Evolutionary conservation across 345 rosid species (phyloP).

Genomic region (Eucalyptus albens): DNA sequence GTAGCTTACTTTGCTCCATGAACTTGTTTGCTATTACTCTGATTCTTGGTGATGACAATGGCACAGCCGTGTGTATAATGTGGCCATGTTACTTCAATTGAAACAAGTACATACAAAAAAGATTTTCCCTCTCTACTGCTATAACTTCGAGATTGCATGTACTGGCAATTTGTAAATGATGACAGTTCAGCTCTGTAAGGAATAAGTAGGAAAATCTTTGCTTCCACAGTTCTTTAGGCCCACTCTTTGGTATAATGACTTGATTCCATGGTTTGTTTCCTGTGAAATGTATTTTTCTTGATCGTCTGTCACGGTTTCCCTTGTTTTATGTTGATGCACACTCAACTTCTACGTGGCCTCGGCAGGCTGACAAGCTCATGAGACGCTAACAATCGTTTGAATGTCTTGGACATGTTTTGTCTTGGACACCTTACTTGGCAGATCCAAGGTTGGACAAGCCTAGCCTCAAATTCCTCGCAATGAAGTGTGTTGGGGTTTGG

Average conservation of each 20-base stretch:
- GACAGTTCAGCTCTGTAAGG: not conserved
- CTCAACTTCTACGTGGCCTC: not conserved
- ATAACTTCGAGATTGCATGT: not conserved
- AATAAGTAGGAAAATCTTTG: not conserved
- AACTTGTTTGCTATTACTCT: not conserved
- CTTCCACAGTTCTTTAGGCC: not conserved
- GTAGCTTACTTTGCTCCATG: not conserved
- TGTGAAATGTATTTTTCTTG: not conserved
- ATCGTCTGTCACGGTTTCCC: not conserved
- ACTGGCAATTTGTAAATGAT: not conserved
- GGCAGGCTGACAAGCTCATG: not conserved
- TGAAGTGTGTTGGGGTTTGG: not conserved
- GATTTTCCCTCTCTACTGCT: not conserved
- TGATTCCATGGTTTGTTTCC: not conserved
- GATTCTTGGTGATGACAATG: not conserved
- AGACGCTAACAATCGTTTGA: not conserved
- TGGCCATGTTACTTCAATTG: not conserved
- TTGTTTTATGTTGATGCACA: not conserved
- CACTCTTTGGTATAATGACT: not conserved
- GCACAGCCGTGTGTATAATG: not conserved
- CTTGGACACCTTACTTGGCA: not conserved
- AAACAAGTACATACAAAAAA: not conserved
- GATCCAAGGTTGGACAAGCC: not conserved
- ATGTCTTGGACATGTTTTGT: not conserved
- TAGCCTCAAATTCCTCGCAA: not conserved